Evolutionary conservation across 495 filamentous ascomycete genomes (phyloP).

Genomic region (Penicillium bovifimosum): DNA sequence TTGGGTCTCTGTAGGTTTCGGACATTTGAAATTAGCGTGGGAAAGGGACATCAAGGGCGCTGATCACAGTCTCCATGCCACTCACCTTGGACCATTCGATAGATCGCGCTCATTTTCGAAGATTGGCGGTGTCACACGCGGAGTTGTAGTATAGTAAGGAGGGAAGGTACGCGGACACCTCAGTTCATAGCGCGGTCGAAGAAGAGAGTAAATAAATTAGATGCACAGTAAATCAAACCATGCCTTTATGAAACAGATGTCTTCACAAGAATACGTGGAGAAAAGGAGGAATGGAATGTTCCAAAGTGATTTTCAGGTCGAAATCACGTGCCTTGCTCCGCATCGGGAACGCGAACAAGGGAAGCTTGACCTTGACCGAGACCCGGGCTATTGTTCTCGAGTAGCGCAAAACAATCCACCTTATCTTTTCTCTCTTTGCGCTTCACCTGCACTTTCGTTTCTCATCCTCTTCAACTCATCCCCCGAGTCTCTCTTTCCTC

Average conservation of each 20-base stretch:
- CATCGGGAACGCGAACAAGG: slow-evolving; percentile 18
- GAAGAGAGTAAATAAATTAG: not conserved
- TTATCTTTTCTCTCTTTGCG: not conserved
- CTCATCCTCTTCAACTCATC: not conserved
- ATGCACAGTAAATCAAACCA: slow-evolving; percentile 4
- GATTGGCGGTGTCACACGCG: slow-evolving; percentile 14
- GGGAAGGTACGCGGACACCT: slow-evolving; percentile 5
- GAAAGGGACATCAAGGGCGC: not conserved
- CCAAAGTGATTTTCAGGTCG: slow-evolving; percentile 18
- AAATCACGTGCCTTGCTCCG: slow-evolving; percentile 22
- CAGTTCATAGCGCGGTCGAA: slow-evolving; percentile 2
- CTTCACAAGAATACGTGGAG: slow-evolving; percentile 8
- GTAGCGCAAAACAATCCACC: not conserved
- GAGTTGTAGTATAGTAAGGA: slow-evolving; percentile 6
- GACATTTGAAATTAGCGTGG: slow-evolving; percentile 12
- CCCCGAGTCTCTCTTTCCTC: not conserved
- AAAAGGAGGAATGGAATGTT: slow-evolving; percentile 13
- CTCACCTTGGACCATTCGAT: slow-evolving; percentile 42
- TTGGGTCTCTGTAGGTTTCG: slow-evolving; percentile 38
- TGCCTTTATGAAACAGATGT: slow-evolving; percentile 2
- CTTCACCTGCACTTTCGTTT: not conserved
- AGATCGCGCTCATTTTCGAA: slow-evolving; percentile 34
- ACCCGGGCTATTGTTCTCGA: slow-evolving; percentile 1
- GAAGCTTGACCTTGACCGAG: slow-evolving; percentile 4
- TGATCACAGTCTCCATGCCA: not conserved